A percentile compares a stretch with the other conserved stretches of the same genome.
Conservation (phyloP, 2,329 filamentous ascomycete species). For the Cercospora janseana region DNA sequence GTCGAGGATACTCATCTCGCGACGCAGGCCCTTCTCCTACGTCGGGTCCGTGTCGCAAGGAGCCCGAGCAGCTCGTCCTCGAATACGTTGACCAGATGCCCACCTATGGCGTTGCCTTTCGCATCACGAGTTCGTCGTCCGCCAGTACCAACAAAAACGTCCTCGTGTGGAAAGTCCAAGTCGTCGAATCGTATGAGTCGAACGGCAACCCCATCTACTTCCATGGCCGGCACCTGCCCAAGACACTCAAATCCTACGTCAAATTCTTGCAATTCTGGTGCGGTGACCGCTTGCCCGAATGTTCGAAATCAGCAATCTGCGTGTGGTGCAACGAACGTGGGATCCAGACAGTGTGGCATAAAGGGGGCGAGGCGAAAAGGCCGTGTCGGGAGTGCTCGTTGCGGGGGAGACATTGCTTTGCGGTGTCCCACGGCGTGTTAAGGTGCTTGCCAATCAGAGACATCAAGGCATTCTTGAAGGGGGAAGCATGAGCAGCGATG, state of each 20-base stretch:
- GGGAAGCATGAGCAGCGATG: slow-evolving; percentile 6
- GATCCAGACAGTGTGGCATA: slow-evolving; percentile 1
- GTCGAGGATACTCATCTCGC: background rate
- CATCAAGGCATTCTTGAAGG: slow-evolving; percentile 1
- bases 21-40: background rate
- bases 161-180: slow-evolving; percentile 8
- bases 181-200: slow-evolving; percentile 2
- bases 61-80: background rate
- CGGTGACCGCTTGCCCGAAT: background rate
- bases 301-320: background rate
- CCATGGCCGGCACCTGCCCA: slow-evolving; percentile 6
- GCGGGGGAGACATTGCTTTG: slow-evolving; percentile 9
- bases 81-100: slow-evolving; percentile 6
- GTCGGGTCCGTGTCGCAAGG: background rate
- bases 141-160: no score
- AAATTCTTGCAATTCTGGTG: slow-evolving; percentile 14
- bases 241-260: slow-evolving; percentile 7
- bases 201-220: slow-evolving; percentile 7
- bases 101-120: slow-evolving; percentile 6
- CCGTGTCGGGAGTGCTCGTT: slow-evolving; percentile 8
- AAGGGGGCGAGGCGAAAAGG: background rate
- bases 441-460: slow-evolving; percentile 4
- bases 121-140: background rate
- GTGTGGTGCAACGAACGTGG: slow-evolving; percentile 6
- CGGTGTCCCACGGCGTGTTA: background rate